phyloP scores from a whole-genome alignment of 768 basidiomycete genomes.

The Leccinum aurantiacum region DNA sequence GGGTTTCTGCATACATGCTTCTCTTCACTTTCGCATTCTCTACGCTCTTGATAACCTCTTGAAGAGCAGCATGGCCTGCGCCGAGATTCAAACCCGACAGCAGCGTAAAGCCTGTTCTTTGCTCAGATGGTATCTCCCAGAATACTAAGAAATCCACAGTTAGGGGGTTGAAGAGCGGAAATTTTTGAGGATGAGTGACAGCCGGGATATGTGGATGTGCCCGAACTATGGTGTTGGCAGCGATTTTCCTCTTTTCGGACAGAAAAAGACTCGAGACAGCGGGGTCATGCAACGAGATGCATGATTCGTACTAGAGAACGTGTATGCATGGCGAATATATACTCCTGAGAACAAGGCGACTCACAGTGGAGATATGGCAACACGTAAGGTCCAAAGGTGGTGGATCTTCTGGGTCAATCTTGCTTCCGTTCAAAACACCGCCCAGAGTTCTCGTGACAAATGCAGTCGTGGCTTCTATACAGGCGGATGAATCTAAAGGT shows the following conservation, averaged over 20 bases:
- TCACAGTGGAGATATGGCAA: conserved; percentile 48
- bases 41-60: conserved; percentile 56
- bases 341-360: conserved; percentile 1
- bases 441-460: conserved; percentile 55
- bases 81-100: conserved; percentile 63
- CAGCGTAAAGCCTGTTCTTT: conserved; percentile 60
- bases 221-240: conserved; percentile 36
- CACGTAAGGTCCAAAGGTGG: conserved; percentile 56
- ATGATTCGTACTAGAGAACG: conserved; percentile 12
- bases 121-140: conserved; percentile 67
- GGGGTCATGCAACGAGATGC: conserved; percentile 21
- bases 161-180: conserved; percentile 77
- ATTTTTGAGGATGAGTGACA: conserved; percentile 53
- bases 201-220: conserved; percentile 59
- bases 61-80: conserved; percentile 65
- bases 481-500: conserved; percentile 37
- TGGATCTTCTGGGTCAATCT: conserved; percentile 41
- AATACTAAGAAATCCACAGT: conserved; percentile 72
- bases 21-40: conserved; percentile 67
- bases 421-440: conserved; percentile 49
- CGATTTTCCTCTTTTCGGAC: conserved; percentile 46
- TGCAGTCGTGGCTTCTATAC: conserved; percentile 42
- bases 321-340: conserved; percentile 3
- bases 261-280: conserved; percentile 47
- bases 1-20: conserved; percentile 91